A percentile compares a stretch with the other conserved stretches of the same genome.
These are phyloP conservation scores for Heliosperma pusillum DNA, from an alignment of 148 eudicot genomes.

Conservation along the genomic window DNA sequence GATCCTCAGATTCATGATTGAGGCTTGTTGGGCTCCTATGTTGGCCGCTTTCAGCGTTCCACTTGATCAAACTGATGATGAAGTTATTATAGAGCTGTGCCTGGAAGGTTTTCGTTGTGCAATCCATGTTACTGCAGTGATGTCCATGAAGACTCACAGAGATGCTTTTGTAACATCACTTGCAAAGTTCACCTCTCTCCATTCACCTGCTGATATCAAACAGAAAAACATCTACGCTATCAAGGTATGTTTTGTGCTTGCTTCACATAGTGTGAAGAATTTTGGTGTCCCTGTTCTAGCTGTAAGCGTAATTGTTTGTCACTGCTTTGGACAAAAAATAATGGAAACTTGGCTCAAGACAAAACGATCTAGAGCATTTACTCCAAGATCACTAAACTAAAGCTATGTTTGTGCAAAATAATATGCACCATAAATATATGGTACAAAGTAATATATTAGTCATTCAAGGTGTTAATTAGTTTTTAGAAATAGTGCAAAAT, in stretches of 20 bases:
- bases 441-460: too few species aligned
- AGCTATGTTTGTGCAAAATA: too few species aligned
- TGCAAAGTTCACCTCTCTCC: slow-evolving; percentile 85
- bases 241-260: slow-evolving; percentile 56
- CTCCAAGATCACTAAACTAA: too few species aligned
- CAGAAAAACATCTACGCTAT: slow-evolving; percentile 91
- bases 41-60: slow-evolving; percentile 99
- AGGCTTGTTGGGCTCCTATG: slow-evolving; percentile 99
- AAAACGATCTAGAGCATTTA: neutral
- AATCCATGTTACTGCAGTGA: slow-evolving; percentile 93
- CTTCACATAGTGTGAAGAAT: neutral
- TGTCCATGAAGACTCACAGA: slow-evolving; percentile 99
- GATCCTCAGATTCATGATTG: slow-evolving; percentile 96
- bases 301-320: slow-evolving; percentile 3
- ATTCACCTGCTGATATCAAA: slow-evolving; percentile 92
- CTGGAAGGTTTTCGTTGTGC: slow-evolving; percentile 91
- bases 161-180: slow-evolving; percentile 86
- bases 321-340: neutral
- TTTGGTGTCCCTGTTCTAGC: neutral
- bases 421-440: too few species aligned
- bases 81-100: slow-evolving; percentile 65
- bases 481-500: too few species aligned
- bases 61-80: slow-evolving; percentile 97
- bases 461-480: too few species aligned
- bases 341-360: neutral